Conservation (phyloP, 441 rosid genomes). For the Melastoma candidum region DNA sequence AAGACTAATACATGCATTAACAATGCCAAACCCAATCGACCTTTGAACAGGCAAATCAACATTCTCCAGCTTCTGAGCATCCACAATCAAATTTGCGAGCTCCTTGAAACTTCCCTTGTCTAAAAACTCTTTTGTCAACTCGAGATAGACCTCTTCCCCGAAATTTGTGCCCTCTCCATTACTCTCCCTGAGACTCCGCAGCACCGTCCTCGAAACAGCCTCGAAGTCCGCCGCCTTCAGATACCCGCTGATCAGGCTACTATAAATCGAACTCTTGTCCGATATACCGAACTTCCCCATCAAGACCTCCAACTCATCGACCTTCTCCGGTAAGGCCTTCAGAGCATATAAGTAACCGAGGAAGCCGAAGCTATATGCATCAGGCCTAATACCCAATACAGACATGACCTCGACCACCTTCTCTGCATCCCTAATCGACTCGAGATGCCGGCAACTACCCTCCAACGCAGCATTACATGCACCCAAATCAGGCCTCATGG, state of each 20-base stretch:
- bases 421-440: slow-evolving; percentile 61
- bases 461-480: slow-evolving; percentile 77
- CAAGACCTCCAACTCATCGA: slow-evolving; percentile 48
- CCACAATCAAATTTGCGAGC: slow-evolving; percentile 55
- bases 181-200: slow-evolving; percentile 34
- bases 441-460: slow-evolving; percentile 49
- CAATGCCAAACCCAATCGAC: slow-evolving; percentile 67
- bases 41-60: slow-evolving; percentile 21
- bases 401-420: slow-evolving; percentile 60
- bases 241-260: slow-evolving; percentile 61
- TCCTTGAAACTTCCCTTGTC: slow-evolving; percentile 45
- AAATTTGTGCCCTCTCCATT: slow-evolving; percentile 24
- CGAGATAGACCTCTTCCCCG: slow-evolving; percentile 47
- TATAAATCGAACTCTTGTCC: slow-evolving; percentile 28
- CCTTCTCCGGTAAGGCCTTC: slow-evolving; percentile 54
- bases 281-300: slow-evolving; percentile 50
- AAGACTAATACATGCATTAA: slow-evolving; percentile 65
- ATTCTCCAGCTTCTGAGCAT: slow-evolving; percentile 69
- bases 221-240: slow-evolving; percentile 50
- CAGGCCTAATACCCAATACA: slow-evolving; percentile 59
- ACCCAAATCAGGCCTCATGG: slow-evolving; percentile 63
- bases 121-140: slow-evolving; percentile 61
- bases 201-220: slow-evolving; percentile 37
- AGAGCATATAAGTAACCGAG: slow-evolving; percentile 68
- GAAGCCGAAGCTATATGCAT: slow-evolving; percentile 64